phyloP scores from a whole-genome alignment of 2,329 filamentous ascomycete genomes.

The Anthostomella pinea region DNA sequence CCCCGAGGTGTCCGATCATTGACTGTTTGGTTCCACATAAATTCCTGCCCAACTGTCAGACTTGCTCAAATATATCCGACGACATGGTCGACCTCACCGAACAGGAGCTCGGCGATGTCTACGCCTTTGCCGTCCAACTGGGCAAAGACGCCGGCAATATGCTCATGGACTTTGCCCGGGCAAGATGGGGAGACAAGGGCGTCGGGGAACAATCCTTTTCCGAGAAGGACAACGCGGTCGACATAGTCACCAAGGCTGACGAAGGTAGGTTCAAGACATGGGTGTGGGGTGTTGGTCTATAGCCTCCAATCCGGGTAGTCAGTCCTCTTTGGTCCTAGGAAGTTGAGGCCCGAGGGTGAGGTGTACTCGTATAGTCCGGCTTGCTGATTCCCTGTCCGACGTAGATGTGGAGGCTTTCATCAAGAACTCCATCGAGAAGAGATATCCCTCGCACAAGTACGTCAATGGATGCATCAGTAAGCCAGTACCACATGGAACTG shows the following conservation, averaged over 20 bases:
- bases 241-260: conserved; percentile 75
- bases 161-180: conserved; percentile 61
- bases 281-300: not conserved
- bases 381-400: no score
- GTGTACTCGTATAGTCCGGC: no score
- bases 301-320: no score
- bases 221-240: conserved; percentile 74
- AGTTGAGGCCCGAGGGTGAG: no score
- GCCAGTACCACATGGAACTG: not conserved
- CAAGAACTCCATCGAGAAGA: conserved; percentile 52
- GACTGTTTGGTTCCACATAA: no score
- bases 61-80: no score
- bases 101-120: conserved; percentile 60
- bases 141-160: conserved; percentile 68
- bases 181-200: conserved; percentile 45
- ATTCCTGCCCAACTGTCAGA: no score
- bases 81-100: conserved; percentile 29
- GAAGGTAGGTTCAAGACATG: conserved; percentile 49
- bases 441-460: conserved; percentile 66
- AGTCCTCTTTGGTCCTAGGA: no score
- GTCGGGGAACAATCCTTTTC: conserved; percentile 38
- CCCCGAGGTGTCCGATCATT: no score
- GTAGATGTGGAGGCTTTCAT: conserved; percentile 75
- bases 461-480: conserved; percentile 24
- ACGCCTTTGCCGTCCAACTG: conserved; percentile 67